phyloP scores from a whole-genome alignment of 2,329 filamentous ascomycete species.

The Trichophyton schoenleinii region DNA sequence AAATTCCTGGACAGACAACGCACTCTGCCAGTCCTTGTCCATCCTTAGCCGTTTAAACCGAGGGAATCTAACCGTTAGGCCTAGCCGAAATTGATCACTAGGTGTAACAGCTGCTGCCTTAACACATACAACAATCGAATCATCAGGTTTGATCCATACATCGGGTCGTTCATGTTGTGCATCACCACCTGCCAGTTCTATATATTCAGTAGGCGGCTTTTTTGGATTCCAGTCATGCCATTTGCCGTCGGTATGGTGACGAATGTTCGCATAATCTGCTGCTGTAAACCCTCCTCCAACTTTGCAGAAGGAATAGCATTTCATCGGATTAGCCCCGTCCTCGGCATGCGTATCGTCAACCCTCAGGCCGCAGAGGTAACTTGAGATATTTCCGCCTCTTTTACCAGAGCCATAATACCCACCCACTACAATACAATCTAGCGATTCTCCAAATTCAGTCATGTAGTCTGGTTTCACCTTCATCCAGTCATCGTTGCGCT shows the following conservation, averaged over 20 bases:
- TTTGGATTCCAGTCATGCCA: slow-evolving; percentile 76
- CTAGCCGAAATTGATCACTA: slow-evolving; percentile 66
- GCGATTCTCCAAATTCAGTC: slow-evolving; percentile 84
- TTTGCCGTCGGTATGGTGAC: slow-evolving; percentile 76
- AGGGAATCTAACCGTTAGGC: slow-evolving; percentile 75
- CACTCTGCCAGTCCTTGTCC: slow-evolving; percentile 76
- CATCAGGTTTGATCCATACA: slow-evolving; percentile 79
- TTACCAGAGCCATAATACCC: slow-evolving; percentile 85
- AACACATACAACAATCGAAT: slow-evolving; percentile 76
- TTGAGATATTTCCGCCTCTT: slow-evolving; percentile 69
- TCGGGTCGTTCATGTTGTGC: slow-evolving; percentile 69
- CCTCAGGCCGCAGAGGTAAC: slow-evolving; percentile 79
- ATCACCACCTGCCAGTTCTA: slow-evolving; percentile 70
- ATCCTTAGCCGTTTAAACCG: slow-evolving; percentile 68
- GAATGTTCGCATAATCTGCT: slow-evolving; percentile 71
- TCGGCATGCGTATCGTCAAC: slow-evolving; percentile 56
- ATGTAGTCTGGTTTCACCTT: slow-evolving; percentile 99
- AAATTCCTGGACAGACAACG: slow-evolving; percentile 68
- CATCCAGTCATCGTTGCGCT: slow-evolving; percentile 90
- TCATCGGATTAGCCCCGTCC: slow-evolving; percentile 48
- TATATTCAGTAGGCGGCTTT: slow-evolving; percentile 61
- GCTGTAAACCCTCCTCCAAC: slow-evolving; percentile 87
- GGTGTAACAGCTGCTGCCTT: slow-evolving; percentile 70
- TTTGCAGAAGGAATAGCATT: slow-evolving; percentile 91
- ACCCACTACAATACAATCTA: slow-evolving; percentile 81